Conservation (phyloP, 148 eudicot genomes). For the Bassia scoparia region DNA sequence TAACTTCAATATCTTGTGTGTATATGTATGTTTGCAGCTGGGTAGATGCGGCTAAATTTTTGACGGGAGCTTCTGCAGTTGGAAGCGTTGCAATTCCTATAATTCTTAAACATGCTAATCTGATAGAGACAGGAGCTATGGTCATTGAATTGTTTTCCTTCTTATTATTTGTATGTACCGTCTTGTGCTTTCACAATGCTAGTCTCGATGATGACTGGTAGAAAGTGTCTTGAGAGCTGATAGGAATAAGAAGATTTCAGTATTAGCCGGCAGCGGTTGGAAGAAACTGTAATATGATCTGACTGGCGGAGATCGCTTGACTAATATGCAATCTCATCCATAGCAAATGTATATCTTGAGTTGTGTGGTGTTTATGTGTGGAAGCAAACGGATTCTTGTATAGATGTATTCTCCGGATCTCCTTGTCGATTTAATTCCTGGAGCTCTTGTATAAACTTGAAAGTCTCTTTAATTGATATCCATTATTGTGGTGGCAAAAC, state of each 20-base stretch:
- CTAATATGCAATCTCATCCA: neutral
- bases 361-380: slow-evolving; percentile 4
- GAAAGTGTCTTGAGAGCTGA: neutral
- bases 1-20: neutral
- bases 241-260: neutral
- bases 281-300: neutral
- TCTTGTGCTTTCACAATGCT: slow-evolving; percentile 86
- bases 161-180: slow-evolving; percentile 81
- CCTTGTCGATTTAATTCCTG: neutral
- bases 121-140: slow-evolving; percentile 86
- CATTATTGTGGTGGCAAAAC: neutral
- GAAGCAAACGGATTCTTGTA: slow-evolving; percentile 4
- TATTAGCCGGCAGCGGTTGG: neutral
- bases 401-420: neutral
- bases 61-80: slow-evolving; percentile 92
- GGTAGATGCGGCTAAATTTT: slow-evolving; percentile 92
- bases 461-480: neutral
- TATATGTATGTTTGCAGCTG: slow-evolving; percentile 46
- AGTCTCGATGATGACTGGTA: slow-evolving; percentile 83
- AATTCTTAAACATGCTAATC: slow-evolving; percentile 73
- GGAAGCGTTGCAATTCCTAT: slow-evolving; percentile 96
- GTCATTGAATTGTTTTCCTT: slow-evolving; percentile 79
- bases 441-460: neutral
- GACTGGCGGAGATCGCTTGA: neutral
- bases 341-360: slow-evolving; percentile 9